Percentiles rank a stretch among this genome's conserved stretches.
phyloP scores from a whole-genome alignment of 805 yeast species.

The Teunomyces aglyptinius region DNA sequence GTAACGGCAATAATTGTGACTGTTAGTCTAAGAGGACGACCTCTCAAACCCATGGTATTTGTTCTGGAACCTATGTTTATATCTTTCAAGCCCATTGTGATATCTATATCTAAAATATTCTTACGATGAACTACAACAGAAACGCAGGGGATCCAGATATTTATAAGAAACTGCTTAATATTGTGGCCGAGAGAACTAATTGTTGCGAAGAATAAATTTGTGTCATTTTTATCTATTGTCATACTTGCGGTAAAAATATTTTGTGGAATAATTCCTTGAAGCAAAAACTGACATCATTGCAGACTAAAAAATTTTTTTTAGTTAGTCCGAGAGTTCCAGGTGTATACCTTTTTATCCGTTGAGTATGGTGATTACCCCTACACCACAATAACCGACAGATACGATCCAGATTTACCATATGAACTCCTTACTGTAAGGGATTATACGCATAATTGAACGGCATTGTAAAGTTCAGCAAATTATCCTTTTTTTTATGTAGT shows the following conservation, averaged over 20 bases:
- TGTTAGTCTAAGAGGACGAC: constrained; percentile 8
- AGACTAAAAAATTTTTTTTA: not conserved
- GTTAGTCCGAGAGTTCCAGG: not conserved
- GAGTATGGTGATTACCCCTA: too few relatives aligned
- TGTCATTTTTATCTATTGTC: not conserved
- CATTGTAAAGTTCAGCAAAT: too few relatives aligned
- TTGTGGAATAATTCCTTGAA: not conserved
- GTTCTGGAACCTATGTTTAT: constrained; percentile 7
- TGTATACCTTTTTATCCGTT: too few relatives aligned
- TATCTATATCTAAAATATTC: not conserved
- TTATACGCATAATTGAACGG: too few relatives aligned
- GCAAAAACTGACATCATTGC: not conserved
- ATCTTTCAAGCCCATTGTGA: not conserved
- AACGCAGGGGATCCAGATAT: not conserved
- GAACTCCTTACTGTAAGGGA: too few relatives aligned
- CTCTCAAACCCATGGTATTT: constrained; percentile 8
- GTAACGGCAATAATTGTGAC: constrained; percentile 27
- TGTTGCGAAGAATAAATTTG: not conserved
- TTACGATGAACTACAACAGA: too few relatives aligned
- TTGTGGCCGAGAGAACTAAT: not conserved
- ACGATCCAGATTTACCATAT: too few relatives aligned
- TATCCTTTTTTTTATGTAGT: too few relatives aligned
- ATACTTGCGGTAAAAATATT: too few relatives aligned
- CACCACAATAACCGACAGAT: too few relatives aligned
- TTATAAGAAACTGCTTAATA: not conserved